Evolutionary conservation across 495 filamentous ascomycete species (phyloP).

Genomic region (Penicillium parvum): DNA sequence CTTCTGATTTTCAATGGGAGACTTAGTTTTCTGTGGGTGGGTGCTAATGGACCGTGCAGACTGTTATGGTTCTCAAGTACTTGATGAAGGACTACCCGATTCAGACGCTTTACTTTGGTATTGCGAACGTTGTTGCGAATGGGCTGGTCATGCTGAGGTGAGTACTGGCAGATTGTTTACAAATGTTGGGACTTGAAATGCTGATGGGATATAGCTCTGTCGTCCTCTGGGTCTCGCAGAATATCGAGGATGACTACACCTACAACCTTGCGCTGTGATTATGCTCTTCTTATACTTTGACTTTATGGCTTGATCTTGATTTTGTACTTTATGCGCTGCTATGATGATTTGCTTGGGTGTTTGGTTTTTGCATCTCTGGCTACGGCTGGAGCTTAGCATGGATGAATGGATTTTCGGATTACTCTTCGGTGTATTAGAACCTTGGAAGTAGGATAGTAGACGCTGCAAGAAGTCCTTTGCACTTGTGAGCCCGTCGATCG

Average conservation of each 20-base stretch:
- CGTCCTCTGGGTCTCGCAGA: slow-evolving; percentile 95
- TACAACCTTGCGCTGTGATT: slow-evolving; percentile 82
- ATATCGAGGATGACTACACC: slow-evolving; percentile 98
- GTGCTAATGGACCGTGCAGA: slow-evolving; percentile 31
- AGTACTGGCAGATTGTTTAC: slow-evolving; percentile 21
- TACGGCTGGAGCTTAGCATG: slow-evolving; percentile 15
- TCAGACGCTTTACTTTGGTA: slow-evolving; percentile 86
- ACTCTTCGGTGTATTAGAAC: background rate
- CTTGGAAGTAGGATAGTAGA: background rate
- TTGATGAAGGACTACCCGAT: slow-evolving; percentile 72
- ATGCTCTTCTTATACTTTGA: background rate
- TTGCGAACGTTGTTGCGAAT: slow-evolving; percentile 89
- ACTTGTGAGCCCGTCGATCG: no score
- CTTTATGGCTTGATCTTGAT: background rate
- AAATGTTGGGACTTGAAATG: background rate
- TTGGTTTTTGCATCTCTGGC: slow-evolving; percentile 13
- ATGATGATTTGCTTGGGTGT: slow-evolving; percentile 15
- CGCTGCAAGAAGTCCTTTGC: no score
- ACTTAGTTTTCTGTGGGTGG: background rate
- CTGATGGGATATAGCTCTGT: slow-evolving; percentile 55
- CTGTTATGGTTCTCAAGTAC: slow-evolving; percentile 89
- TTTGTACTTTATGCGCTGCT: slow-evolving; percentile 23
- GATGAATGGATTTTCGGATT: slow-evolving; percentile 9
- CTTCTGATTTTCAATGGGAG: slow-evolving; percentile 12
- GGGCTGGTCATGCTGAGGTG: slow-evolving; percentile 82